Evolutionary conservation across 2,329 filamentous ascomycete genomes (phyloP), one percentile per base, ranked within the genome.

Genomic region (Penicillium sp.): DNA sequence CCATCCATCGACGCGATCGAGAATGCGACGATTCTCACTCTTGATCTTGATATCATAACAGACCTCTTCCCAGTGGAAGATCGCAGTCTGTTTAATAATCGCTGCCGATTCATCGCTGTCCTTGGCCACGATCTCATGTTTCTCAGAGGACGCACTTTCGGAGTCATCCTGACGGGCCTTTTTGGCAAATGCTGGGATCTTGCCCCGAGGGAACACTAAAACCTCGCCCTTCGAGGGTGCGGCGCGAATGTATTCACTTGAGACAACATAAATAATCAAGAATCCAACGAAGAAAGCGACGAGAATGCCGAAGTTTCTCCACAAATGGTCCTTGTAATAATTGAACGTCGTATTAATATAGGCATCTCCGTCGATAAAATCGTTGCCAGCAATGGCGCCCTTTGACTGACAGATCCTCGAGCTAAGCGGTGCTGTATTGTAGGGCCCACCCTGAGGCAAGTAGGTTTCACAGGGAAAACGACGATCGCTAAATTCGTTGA

Each of bases 1-100:
- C 89, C 90, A 96, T 21, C 92, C 92, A 65, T 94, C 89, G 7
- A 96, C 89, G 58, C 92, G 80, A 64, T 96, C 87, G 57, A 97
- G 78, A 61, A 97, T 88, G 24, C 87, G 84, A 11, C 91, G 83
- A 2, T 80, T 76, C 61, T 92, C 84, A 10, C 81, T 80, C 76
- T 94, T 94, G 73, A 95, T 90, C 63, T 84, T 85, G 71, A 91
- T 88, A 54, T 90, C 87, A 63, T 90, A 96, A 75, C 87, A 91
- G 1, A 96, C 87, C 64, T 92, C 81, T 59, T 87, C 83, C 91
- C 91, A 96, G 67, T 91, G 88, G 77, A 95, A 94, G 52, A 92
- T 85, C 1, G 73, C 26, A 91, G 89, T 64, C 91, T 81, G 69
- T 28, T 45, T 55, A 5, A 51, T 54, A 92, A 88, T 54, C 84